These are phyloP conservation scores for Mycena olivaceomarginata DNA, from an alignment of 768 basidiomycete genomes.

Conservation along the genomic window DNA sequence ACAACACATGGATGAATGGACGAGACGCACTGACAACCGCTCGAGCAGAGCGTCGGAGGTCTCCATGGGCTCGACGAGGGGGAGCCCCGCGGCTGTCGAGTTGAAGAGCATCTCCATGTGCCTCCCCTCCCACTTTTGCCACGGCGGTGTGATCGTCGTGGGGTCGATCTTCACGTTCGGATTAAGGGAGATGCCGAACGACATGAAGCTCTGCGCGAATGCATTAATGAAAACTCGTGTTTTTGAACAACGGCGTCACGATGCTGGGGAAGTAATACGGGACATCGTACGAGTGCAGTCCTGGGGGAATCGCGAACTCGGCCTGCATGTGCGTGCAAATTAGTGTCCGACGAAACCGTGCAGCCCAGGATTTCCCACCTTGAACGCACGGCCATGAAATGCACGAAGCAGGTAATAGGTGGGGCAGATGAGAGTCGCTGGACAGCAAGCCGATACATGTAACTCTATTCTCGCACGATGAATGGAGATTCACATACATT, in stretches of 20 bases:
- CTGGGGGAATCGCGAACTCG: constrained; percentile 55
- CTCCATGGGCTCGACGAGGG: background rate
- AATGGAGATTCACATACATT: constrained; percentile 44
- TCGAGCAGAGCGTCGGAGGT: constrained; percentile 1
- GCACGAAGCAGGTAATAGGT: constrained; percentile 54
- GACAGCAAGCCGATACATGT: background rate
- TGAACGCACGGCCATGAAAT: constrained; percentile 55
- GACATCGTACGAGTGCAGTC: constrained; percentile 48
- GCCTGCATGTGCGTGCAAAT: constrained; percentile 33
- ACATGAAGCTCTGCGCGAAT: constrained; percentile 26
- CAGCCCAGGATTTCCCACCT: constrained; percentile 46
- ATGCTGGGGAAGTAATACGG: constrained; percentile 53
- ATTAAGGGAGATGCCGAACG: constrained; percentile 24
- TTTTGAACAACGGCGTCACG: constrained; percentile 29
- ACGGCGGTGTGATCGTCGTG: constrained; percentile 29
- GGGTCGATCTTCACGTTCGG: constrained; percentile 17
- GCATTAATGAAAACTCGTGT: constrained; percentile 33
- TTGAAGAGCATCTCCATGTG: constrained; percentile 33
- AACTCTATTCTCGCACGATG: too few species aligned
- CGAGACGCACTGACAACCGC: constrained; percentile 2
- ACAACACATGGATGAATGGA: background rate
- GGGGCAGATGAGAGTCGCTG: constrained; percentile 59
- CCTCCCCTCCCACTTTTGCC: background rate
- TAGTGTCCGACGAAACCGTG: background rate
- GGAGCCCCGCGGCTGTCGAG: background rate